Base-by-base conservation (phyloP, 345 rosid species). In the Populus euphratica region DNA sequence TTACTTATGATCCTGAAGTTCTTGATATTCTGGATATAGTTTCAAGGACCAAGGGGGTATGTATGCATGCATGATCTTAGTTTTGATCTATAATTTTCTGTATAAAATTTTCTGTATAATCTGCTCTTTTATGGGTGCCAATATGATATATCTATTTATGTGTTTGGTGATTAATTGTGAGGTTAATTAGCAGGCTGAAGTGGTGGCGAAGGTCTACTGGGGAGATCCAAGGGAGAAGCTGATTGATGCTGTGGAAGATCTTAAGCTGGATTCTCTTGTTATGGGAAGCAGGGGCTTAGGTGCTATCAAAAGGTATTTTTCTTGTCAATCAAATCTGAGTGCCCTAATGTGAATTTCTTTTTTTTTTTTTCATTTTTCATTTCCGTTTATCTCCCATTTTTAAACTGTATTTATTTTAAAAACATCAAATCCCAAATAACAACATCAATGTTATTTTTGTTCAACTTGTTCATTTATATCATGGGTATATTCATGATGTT, bases 221-320 rank as follows among this genome's bases (percentile, higher is more conserved):
- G 92, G 92, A 12, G 90, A 89, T 70, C 84, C 90, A 41, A 86
- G 89, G 81, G 92, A 89, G 77, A 87, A 87, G 81, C 18, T 87
- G 68, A 76, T 86, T 63, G 82, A 83, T 27, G 86, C 92, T 2
- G 88, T 87, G 61, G 87, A 85, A 31, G 78, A 87, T 79, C 84
- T 89, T 25, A 86, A 85, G 80, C 85, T 87, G 21, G 84, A 86
- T 71, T 76, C 84, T 4, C 83, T 89, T 33, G 87, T 87, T 25
- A 79, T 89, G 5, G 92, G 90, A 69, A 87, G 92, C 81, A 81
- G 92, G 69, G 90, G 92, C 2, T 78, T 89, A 7, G 88, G 92
- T 70, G 56, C 81, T 31, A 47, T 89, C 73, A 87, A 89, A 68
- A 83, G 92, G 92, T 89, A 72, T 3, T 2, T 5, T 50, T 21